Evolutionary conservation across 805 yeast genomes (phyloP), one percentile per base, ranked within the genome.

Genomic region (Kodamaea leandrae): DNA sequence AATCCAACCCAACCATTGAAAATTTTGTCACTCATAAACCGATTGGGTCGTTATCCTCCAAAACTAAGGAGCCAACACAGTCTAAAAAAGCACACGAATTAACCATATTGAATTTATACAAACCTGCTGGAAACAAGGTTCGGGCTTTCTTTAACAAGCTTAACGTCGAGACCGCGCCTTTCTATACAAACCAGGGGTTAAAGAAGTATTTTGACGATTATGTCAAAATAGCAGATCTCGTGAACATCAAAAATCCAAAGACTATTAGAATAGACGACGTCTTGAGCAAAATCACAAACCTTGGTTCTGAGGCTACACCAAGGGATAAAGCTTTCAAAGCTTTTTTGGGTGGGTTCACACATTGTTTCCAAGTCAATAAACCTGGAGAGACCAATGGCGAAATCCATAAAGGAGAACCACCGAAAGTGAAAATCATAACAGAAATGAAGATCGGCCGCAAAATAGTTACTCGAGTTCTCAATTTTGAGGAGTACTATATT

Each of bases 371-470:
- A 41, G 64, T 83, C 7, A 55, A 68, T 24, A 66, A 50, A 44
- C 79, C 80, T 1, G 72, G 75, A 0, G 76, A 74, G 35, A 38
- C 44, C 3, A 44, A 48, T 3, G 51, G 46, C 12, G 50, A 48
- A 4, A 72, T 83, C 5, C 55, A 61, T 20, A 85, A 73, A 47
- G 98, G 98, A 2, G 61, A 65, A 1, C 68, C 82, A 1, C 96
- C 96, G 7, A 74, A 68, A 32, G 74, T 91, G 28, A 63, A 72
- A 28, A 75, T 93, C 10, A 61, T 78, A 7, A 82, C 89, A 7
- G 93, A 86, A 56, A 76, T 78, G 46, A 84, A 86, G 50, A 80
- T 84, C 45, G 96, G 97, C 1, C 72, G 95, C 41, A 91, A 89
- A 57, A 68, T 81, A 4, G 77, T 89, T 13, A 91, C 98, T 0